Conservation (phyloP, 169 alveolate genomes). For the Babesia caballi region DNA sequence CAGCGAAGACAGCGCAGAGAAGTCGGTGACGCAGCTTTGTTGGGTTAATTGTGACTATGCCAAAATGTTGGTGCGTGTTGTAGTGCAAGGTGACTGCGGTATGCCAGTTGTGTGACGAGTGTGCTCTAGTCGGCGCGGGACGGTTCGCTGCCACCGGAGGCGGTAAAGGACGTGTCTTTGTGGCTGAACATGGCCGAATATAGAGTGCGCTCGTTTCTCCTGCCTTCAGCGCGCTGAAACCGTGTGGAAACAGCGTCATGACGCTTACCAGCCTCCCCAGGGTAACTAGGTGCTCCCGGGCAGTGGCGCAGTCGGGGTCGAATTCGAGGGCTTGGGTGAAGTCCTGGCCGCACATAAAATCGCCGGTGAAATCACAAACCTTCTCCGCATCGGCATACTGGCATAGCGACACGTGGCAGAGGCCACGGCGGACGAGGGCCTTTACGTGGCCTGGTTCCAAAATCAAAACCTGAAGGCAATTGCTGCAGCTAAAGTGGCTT, state of each 20-base stretch:
- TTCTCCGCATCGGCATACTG: conserved; percentile 23
- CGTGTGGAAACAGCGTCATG: background rate
- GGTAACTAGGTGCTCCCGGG: conserved; percentile 7
- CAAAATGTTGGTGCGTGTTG: too few species aligned
- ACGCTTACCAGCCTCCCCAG: conserved; percentile 34
- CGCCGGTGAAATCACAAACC: background rate
- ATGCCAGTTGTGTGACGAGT: too few species aligned
- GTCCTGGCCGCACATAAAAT: conserved; percentile 2
- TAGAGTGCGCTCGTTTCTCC: background rate
- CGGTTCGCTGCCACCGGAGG: background rate
- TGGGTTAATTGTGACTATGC: too few species aligned
- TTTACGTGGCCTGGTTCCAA: conserved; percentile 30
- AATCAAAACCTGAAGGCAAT: conserved; percentile 11
- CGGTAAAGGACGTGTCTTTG: background rate
- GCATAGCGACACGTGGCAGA: conserved; percentile 27
- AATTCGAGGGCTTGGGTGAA: conserved; percentile 16
- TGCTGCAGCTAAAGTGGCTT: background rate
- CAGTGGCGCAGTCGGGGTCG: conserved; percentile 28
- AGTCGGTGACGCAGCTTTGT: too few species aligned
- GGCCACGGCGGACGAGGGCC: conserved; percentile 51
- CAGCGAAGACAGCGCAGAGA: too few species aligned
- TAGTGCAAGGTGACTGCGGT: too few species aligned
- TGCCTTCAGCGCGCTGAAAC: background rate
- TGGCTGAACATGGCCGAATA: conserved; percentile 13
- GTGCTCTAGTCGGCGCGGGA: too few species aligned